Conservation (phyloP, 306 rosid species). For the Trifolium dubium region DNA sequence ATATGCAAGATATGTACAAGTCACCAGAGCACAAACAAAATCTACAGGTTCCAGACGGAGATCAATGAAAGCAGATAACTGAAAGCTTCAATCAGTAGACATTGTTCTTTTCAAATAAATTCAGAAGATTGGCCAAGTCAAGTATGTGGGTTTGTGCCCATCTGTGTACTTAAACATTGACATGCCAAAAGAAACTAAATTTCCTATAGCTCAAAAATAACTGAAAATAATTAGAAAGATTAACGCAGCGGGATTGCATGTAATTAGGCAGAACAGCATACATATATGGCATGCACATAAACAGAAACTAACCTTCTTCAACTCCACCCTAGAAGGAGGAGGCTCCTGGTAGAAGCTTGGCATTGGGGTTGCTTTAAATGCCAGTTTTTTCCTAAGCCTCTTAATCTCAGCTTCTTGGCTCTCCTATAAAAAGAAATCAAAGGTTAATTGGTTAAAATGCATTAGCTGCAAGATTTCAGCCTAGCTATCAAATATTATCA, state of each 20-base stretch:
- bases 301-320: conserved; percentile 61
- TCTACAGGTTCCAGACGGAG: conserved; percentile 21
- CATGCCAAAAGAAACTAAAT: conserved; percentile 12
- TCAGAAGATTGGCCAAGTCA: conserved; percentile 25
- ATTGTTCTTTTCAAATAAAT: conserved; percentile 10
- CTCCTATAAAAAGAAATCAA: conserved; percentile 64
- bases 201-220: not conserved
- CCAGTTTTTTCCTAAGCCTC: conserved; percentile 66
- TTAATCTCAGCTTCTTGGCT: conserved; percentile 81
- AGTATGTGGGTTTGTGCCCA: not conserved
- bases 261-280: conserved; percentile 5
- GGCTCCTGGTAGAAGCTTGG: conserved; percentile 86
- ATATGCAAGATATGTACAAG: not conserved
- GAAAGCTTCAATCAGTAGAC: conserved; percentile 23
- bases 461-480: conserved; percentile 25
- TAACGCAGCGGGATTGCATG: conserved; percentile 9
- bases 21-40: conserved; percentile 13
- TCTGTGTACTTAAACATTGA: not conserved
- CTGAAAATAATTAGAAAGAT: conserved; percentile 2
- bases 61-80: conserved; percentile 8
- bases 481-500: conserved; percentile 40
- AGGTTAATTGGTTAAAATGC: conserved; percentile 28
- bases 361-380: conserved; percentile 81
- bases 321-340: conserved; percentile 69
- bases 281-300: not conserved